Base-by-base conservation (phyloP, 768 basidiomycete genomes). In the Sporobolomyces pararoseus region DNA sequence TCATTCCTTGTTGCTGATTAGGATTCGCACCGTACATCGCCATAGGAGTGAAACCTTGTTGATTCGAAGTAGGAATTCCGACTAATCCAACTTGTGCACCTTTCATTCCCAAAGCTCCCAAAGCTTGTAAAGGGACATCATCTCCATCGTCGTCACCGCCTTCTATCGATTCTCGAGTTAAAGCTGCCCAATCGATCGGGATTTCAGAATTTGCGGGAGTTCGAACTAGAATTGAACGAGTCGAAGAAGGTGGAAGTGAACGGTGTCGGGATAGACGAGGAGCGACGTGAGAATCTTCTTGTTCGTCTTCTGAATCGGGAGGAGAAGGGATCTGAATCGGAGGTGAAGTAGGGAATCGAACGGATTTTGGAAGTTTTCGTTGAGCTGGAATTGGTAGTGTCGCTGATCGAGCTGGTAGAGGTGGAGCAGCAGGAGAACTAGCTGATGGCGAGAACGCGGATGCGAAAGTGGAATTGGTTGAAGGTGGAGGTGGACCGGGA, bases 151-250 rank as follows among this genome's bases (percentile, higher is more conserved):
- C 51, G 27, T 47, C 57, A 2, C 17, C 23, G 2, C 4, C 25
- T 50, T 25, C 1, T 12, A 31, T 7, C 4, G 69, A 25, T 21
- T 46, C 39, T 7, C 63, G 37, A 31, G 69, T 70, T 13, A 70
- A 62, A 17, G 64, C 64, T 4, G 64, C 69, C 69, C 69, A 70
- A 32, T 70, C 69, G 51, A 70, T 65, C 35, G 29, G 59, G 52
- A 70, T 70, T 53, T 65, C 69, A n/a, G 17, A 23, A 6, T 23
- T 39, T 2, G 13, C 10, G 14, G 57, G 16, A 6, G 19, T 39
- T 19, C 23, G 25, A 4, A 64, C 63, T 7, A 70, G 46, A 17
- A 62, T 47, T 21, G 59, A 54, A 17, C 58, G 58, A 46, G 65
- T 7, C 46, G 50, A 27, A 47, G 46, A 16, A 31, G 64, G 5